Evolutionary conservation across 345 rosid species (phyloP), one percentile per base, ranked within the genome.

Genomic region (Trapa incisa): DNA sequence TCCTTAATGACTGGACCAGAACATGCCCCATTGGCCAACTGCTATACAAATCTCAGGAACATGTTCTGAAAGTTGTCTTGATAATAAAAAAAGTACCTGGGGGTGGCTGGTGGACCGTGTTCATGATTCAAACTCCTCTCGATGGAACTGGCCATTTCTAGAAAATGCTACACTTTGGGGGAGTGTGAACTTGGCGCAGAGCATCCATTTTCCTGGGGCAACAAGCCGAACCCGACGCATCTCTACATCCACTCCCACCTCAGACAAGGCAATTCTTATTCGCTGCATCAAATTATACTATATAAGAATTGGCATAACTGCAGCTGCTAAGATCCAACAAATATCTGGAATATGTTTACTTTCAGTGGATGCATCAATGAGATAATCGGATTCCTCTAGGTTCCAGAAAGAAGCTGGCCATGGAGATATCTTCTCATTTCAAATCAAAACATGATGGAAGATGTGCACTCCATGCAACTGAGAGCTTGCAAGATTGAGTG

Each of bases 131-230:
- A 32, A 2, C 32, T 29, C 3, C 0, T 32, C 37, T 35, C 11
- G 14, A n/a, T 1, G 38, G 32, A 54, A 64, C 36, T 41, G 29
- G 37, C 11, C 66, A 42, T 47, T 57, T 47, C 72, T 77, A 50
- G 86, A 80, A 72, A 77, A 87, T 54, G 95, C 95, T 75, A 89
- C 89, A 67, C 81, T 88, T 72, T 57, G 73, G 5, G 98, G 96
- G 39, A 93, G 92, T 61, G 79, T 72, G 70, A 92, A 93, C 67
- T 88, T 88, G 14, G 96, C 97, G 77, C 92, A 81, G 22, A 92
- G 58, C 98, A 92, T 89, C 87, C 91, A 88, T 84, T 93, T 93
- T 47, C 97, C 91, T 0, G 97, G 98, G 41, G 98, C 93, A 68
- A 89, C 97, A 0, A 77, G 87, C 6, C 89, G 90, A 66, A 89